Evolutionary conservation across 2,329 filamentous ascomycete genomes (phyloP), one percentile per base, ranked within the genome.

Genomic region (Monilinia laxa): DNA sequence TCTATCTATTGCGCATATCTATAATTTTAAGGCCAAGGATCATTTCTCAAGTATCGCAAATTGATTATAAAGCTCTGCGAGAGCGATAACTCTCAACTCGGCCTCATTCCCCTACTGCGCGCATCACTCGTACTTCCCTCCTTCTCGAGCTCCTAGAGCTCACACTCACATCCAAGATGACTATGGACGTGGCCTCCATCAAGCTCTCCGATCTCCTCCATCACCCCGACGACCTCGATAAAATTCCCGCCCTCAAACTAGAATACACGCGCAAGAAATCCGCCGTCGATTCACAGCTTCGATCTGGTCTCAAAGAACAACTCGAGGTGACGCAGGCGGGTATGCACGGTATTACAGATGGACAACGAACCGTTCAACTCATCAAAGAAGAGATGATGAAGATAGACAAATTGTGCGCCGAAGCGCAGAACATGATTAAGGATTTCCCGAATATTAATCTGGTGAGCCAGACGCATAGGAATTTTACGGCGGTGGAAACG

Each of bases 351-450:
- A 89, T 99, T 71, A 87, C 87, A 55, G 93, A 97, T 76, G 93
- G 93, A 66, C 93, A 98, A 79, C 91, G 93, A 78, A 92, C 92
- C 69, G 91, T 99, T 47, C 90, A 92, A 76, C 87, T 90, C 74
- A 97, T 97, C 80, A 97, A 96, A 79, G 94, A 98, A 72, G 95
- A 99, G 81, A 95, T 99, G 87, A 93, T 96, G 83, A 96, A 94
- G 80, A 98, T 99, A 75, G 95, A 99, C 81, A 93, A 92, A 80
- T 86, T 99, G 71, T 99, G 95, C 81, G 93, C 93, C 70, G 96
- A 99, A 80, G 93, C 93, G 65, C 94, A 98, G 81, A 92, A 92
- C 77, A 97, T 97, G 87, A 97, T 99, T 75, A 89, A 91, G 75
- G 95, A 99, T 81, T 98, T 99, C 79, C 90, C 90, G 47, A 92